Percentiles rank a stretch among this genome's conserved stretches.
Evolutionary conservation across 108 stramenopile genomes (phyloP).

Genomic region (Aureococcus anophagefferens): DNA sequence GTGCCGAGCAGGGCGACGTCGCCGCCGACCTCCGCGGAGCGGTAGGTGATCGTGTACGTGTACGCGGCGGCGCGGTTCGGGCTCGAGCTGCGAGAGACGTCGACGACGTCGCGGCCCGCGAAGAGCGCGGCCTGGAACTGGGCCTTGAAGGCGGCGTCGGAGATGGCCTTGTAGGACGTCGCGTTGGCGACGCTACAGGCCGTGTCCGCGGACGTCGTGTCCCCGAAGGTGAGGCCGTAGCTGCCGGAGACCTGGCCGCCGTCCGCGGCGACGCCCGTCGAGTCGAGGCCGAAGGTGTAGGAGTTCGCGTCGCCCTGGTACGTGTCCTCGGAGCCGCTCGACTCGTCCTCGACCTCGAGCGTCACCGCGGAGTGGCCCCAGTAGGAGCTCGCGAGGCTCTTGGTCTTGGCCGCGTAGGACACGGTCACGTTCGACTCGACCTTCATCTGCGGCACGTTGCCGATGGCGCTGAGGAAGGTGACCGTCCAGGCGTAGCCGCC

Average conservation of each 20-base stretch:
- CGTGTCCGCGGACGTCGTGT: constrained; percentile 25
- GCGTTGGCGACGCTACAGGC: constrained; percentile 37
- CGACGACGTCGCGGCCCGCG: constrained; percentile 23
- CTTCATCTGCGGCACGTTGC: constrained; percentile 55
- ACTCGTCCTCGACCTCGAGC: constrained; percentile 37
- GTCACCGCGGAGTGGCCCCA: not conserved
- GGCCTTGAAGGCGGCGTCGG: constrained; percentile 38
- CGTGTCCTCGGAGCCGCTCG: constrained; percentile 29
- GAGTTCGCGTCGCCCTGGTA: constrained; percentile 32
- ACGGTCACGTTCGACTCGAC: not conserved
- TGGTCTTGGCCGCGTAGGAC: not conserved
- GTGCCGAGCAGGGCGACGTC: constrained; percentile 36
- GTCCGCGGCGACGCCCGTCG: constrained; percentile 36
- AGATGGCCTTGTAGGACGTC: constrained; percentile 41
- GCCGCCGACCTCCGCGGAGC: constrained; percentile 50
- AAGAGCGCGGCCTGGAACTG: constrained; percentile 45
- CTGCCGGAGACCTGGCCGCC: constrained; percentile 68
- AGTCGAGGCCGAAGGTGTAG: constrained; percentile 1
- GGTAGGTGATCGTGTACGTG: constrained; percentile 50
- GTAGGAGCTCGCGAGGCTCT: not conserved
- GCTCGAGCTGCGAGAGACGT: constrained; percentile 37
- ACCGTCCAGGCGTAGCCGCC: constrained; percentile 72
- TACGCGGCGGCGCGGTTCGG: constrained; percentile 51
- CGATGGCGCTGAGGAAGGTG: constrained; percentile 48
- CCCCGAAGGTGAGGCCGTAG: constrained; percentile 45